Evolutionary conservation across 345 rosid genomes (phyloP).

Genomic region (Eucalyptus camaldulensis): DNA sequence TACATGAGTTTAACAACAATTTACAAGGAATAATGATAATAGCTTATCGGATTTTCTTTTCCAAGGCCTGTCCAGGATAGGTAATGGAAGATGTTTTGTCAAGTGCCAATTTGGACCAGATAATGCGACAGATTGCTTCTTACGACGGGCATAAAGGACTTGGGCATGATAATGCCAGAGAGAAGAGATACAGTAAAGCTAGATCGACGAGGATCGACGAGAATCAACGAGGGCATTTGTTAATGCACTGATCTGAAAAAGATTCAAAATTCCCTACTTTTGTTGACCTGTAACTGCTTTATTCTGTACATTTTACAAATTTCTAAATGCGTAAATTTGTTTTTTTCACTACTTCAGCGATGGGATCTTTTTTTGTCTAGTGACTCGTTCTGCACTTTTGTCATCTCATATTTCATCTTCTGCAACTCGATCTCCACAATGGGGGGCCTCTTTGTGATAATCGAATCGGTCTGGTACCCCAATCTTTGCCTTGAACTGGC

Average conservation of each 20-base stretch:
- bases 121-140: not conserved
- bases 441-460: not conserved
- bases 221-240: not conserved
- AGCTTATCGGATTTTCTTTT: not conserved
- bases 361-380: not conserved
- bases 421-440: not conserved
- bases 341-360: not conserved
- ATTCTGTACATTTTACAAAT: not conserved
- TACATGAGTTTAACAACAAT: not conserved
- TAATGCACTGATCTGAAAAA: not conserved
- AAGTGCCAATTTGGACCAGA: not conserved
- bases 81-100: not conserved
- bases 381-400: not conserved
- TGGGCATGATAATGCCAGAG: not conserved
- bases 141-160: not conserved
- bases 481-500: not conserved
- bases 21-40: not conserved
- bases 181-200: not conserved
- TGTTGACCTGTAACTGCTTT: not conserved
- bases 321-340: not conserved
- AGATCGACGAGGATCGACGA: not conserved
- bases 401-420: not conserved
- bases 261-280: not conserved
- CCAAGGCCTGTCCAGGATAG: not conserved
- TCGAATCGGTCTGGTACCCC: not conserved